Conservation (phyloP, 2,329 filamentous ascomycete species). For the Ophiocordyceps sinensis region DNA sequence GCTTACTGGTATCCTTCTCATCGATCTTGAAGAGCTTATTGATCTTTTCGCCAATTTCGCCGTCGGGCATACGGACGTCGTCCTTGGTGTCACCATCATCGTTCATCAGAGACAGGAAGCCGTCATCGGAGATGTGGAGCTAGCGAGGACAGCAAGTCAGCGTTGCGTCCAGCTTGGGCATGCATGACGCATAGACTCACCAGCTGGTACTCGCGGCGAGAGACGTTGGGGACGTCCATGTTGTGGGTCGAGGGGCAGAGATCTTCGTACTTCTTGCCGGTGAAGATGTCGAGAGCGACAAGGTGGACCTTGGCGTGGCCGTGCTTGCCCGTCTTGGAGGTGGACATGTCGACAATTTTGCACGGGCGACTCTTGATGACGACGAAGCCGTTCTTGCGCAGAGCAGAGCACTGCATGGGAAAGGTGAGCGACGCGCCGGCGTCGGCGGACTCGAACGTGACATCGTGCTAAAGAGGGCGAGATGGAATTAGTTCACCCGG, state of each 20-base stretch:
- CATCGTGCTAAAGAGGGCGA: constrained; percentile 39
- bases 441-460: constrained; percentile 80
- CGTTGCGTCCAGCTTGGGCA: neutral
- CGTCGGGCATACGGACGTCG: constrained; percentile 85
- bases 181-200: constrained; percentile 40
- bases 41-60: constrained; percentile 81
- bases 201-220: constrained; percentile 82
- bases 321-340: constrained; percentile 99
- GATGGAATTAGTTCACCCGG: neutral
- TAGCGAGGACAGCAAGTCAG: constrained; percentile 19
- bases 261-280: constrained; percentile 98
- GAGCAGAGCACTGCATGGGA: constrained; percentile 98
- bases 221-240: constrained; percentile 95
- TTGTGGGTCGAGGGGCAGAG: constrained; percentile 94
- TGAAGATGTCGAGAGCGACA: constrained; percentile 98
- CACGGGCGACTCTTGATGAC: constrained; percentile 97
- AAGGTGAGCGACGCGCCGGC: constrained; percentile 88
- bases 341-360: constrained; percentile 99
- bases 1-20: constrained; percentile 87
- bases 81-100: constrained; percentile 81
- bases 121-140: constrained; percentile 89
- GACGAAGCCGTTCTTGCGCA: constrained; percentile 98
- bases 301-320: constrained; percentile 99
- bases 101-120: constrained; percentile 86
- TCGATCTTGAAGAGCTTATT: constrained; percentile 62